Evolutionary conservation across 106 monocot species (phyloP), one percentile per base, ranked within the genome.

Genomic region (Iris macrosiphon): DNA sequence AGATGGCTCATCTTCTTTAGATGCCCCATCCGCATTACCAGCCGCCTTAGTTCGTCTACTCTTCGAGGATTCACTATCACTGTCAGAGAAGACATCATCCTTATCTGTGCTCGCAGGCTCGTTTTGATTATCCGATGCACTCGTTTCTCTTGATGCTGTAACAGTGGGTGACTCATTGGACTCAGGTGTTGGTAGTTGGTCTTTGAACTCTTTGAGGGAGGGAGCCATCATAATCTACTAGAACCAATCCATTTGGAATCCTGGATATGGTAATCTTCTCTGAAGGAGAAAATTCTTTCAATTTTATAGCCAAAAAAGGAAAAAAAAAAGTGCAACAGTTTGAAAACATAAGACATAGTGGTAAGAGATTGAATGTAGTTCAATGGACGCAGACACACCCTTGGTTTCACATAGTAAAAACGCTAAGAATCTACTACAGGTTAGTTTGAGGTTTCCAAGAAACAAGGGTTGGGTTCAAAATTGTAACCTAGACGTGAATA

Each of bases 161-260:
- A n/a, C n/a, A n/a, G n/a, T n/a, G 40, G 67, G 21, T 8, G 31
- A 44, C 1, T 21, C 48, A 31, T 42, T 61, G 15, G 81, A 38
- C 53, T 68, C 66, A 18, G n/a, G 61, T 58, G 31, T 20, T 59
- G 39, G 63, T 32, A 44, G 35, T 52, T 19, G 73, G 23, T 1
- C 12, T 18, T 20, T 59, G 21, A 33, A 75, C 67, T 8, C 57
- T 65, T 40, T 63, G 60, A 31, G 81, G 71, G 29, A 57, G 31
- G 0, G 85, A 45, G 6, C 85, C 71, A 66, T 89, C 71, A 42
- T 89, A 86, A 40, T 89, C 89, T 25, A 75, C 76, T 10, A 86
- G 89, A 11, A 96, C 89, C 37, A 96, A 69, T 96, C 89, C 23
- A 96, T 76, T 65, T 89, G 81, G 72, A 96, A 96, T 45, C 95